Percentiles rank a stretch among this genome's conserved stretches.
These are phyloP conservation scores for Prunus kanzakura DNA, from an alignment of 306 rosid species.

Conservation along the genomic window DNA sequence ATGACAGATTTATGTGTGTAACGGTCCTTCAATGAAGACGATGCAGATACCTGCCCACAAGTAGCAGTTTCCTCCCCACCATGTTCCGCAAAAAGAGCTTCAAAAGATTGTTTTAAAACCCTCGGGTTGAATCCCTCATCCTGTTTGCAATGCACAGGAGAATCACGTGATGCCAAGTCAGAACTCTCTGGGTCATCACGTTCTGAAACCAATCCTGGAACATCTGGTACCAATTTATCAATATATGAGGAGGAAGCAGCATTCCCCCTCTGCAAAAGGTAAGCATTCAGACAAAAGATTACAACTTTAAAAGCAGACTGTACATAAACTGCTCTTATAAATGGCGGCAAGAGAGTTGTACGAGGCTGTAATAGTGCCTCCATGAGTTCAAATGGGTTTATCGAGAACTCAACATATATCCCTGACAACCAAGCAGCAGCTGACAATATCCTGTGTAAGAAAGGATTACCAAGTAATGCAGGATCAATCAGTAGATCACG, in stretches of 20 bases:
- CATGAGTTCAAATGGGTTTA: constrained; percentile 73
- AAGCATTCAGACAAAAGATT: constrained; percentile 55
- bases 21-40: constrained; percentile 25
- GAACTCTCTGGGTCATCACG: constrained; percentile 33
- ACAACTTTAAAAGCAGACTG: constrained; percentile 75
- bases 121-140: constrained; percentile 54
- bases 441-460: constrained; percentile 68
- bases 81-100: constrained; percentile 34
- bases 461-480: constrained; percentile 79
- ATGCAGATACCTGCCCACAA: constrained; percentile 30
- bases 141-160: constrained; percentile 32
- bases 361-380: constrained; percentile 95
- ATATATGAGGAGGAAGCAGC: constrained; percentile 18
- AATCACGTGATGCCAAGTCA: constrained; percentile 32
- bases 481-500: constrained; percentile 91
- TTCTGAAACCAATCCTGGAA: constrained; percentile 27
- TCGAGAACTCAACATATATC: constrained; percentile 60
- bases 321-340: constrained; percentile 70
- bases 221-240: constrained; percentile 27
- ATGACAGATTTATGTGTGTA: constrained; percentile 44
- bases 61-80: constrained; percentile 23
- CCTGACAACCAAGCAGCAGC: constrained; percentile 93
- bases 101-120: constrained; percentile 37
- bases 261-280: constrained; percentile 43
- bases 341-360: constrained; percentile 71